These are phyloP conservation scores for Suillus luteus DNA, from an alignment of 768 basidiomycete genomes.

Conservation along the genomic window DNA sequence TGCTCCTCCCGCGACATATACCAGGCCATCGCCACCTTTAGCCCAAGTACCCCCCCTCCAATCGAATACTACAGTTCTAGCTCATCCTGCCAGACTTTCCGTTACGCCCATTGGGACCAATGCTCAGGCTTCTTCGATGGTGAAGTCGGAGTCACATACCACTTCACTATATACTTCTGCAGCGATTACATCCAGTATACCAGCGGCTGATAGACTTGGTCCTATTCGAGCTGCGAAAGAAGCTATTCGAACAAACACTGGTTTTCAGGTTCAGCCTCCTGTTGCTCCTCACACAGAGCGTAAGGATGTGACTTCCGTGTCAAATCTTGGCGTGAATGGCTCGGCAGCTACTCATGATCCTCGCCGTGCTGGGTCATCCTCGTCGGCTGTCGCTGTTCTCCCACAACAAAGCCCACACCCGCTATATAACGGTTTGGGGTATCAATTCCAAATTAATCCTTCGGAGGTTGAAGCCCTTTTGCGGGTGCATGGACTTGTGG, in stretches of 20 bases:
- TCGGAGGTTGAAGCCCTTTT: conserved; percentile 20
- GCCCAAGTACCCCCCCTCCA: not conserved
- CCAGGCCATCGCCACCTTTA: not conserved
- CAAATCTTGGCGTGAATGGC: conserved; percentile 5
- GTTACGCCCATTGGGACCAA: conserved; percentile 1
- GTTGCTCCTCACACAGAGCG: conserved; percentile 10
- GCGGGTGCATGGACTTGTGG: conserved; percentile 3
- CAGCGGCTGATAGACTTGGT: conserved; percentile 30
- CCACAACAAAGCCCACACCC: conserved; percentile 7
- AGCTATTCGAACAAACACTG: conserved; percentile 18
- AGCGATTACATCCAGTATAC: conserved; percentile 14
- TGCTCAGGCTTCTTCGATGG: conserved; percentile 17
- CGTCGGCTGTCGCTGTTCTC: not conserved
- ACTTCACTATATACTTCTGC: conserved; percentile 10
- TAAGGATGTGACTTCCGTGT: not conserved
- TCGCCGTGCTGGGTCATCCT: conserved; percentile 13
- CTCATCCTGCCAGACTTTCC: conserved; percentile 1
- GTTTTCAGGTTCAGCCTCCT: conserved; percentile 17
- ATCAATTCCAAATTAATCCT: conserved; percentile 8
- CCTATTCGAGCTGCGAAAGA: conserved; percentile 37
- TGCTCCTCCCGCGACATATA: not conserved
- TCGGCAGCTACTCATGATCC: not conserved
- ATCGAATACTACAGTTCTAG: not conserved
- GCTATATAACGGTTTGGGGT: conserved; percentile 9
- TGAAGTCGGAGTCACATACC: conserved; percentile 23